Evolutionary conservation across 73 alveolate species (phyloP), one percentile per base, ranked within the genome.

Genomic region (Blepharisma japonicum): DNA sequence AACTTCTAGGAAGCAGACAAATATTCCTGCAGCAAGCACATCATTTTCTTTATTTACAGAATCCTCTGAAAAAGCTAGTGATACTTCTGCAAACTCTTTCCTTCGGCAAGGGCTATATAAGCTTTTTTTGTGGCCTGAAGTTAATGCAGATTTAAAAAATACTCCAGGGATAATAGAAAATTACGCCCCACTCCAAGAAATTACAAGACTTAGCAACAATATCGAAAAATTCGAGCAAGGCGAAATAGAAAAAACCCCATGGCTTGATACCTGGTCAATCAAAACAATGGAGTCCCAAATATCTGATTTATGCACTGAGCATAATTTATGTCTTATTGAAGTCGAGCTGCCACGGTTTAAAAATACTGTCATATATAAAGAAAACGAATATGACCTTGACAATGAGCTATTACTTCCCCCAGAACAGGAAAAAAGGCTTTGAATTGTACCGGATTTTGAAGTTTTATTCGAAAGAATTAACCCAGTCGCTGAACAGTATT

Each of bases 401-500:
- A 68, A 42, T 23, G 71, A 71, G 42, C 21, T 76, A 48, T 2
- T 18, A n/a, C 7, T 54, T 2, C 56, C 54, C 4, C 23, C 81
- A 50, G 25, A 45, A 20, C 23, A 45, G 27, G 80, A 11, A n/a
- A 6, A 21, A 14, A 47, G 54, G 78, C 53, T 77, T 42, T 38
- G 71, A 77, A 74, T 81, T 11, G 68, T 21, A 18, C 56, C 86
- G 68, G 56, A 68, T 87, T 14, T 70, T 82, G 56, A 85, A 81
- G 74, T 55, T 51, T 81, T 91, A 66, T 74, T 88, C 25, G 88
- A 90, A 79, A 81, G 91, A 25, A 80, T 86, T 32, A 89, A 91
- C 77, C 97, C 98, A n/a, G 88, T 89, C 20, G 84, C 90, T 38
- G 93, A 91, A 78, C 92, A 94, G 86, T 91, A 86, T 81, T 89